phyloP scores from a whole-genome alignment of 495 filamentous ascomycete species.

The Melanomma pulvis-pyrius region DNA sequence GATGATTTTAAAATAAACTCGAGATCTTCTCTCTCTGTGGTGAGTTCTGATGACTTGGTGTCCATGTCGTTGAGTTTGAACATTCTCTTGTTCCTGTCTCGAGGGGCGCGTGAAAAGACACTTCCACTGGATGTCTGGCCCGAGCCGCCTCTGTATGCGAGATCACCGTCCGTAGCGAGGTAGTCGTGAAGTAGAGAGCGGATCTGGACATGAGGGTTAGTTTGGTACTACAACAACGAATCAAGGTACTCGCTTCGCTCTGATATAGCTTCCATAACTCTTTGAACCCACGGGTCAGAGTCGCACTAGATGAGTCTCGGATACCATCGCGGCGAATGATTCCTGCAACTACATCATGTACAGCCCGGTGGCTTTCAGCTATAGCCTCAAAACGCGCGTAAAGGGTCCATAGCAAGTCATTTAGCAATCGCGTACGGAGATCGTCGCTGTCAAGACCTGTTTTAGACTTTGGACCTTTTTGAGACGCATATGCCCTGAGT shows the following conservation, averaged over 20 bases:
- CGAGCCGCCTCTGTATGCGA: slow-evolving; percentile 52
- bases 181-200: slow-evolving; percentile 94
- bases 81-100: slow-evolving; percentile 71
- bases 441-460: slow-evolving; percentile 59
- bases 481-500: slow-evolving; percentile 53
- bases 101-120: slow-evolving; percentile 60
- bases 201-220: slow-evolving; percentile 64
- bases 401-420: slow-evolving; percentile 86
- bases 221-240: neutral
- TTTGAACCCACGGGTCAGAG: slow-evolving; percentile 77
- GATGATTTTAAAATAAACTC: slow-evolving; percentile 87
- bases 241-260: slow-evolving; percentile 59
- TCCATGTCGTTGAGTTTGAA: slow-evolving; percentile 90
- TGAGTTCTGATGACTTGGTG: slow-evolving; percentile 69
- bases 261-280: slow-evolving; percentile 93
- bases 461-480: slow-evolving; percentile 19
- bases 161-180: slow-evolving; percentile 86
- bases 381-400: slow-evolving; percentile 98
- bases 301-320: slow-evolving; percentile 48
- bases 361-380: slow-evolving; percentile 88
- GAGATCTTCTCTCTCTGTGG: slow-evolving; percentile 83
- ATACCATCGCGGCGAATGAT: slow-evolving; percentile 77
- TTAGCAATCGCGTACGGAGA: slow-evolving; percentile 76
- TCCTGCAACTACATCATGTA: slow-evolving; percentile 85
- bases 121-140: slow-evolving; percentile 55